Base-by-base conservation (phyloP, 2,329 filamentous ascomycete genomes). In the Elsinoe arachidis region DNA sequence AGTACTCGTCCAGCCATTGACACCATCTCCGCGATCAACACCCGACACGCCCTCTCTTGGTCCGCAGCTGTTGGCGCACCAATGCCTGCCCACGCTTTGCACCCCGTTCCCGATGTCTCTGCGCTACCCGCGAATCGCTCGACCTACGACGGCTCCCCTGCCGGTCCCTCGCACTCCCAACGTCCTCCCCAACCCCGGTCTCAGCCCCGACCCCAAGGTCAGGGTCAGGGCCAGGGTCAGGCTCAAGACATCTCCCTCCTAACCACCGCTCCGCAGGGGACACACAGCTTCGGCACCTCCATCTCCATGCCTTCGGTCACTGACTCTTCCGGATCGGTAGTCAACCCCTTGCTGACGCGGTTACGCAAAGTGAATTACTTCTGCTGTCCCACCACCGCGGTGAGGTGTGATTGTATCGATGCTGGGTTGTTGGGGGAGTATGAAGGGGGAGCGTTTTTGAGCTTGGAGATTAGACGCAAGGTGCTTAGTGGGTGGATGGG, bases 401-500 rank as follows among this genome's bases (percentile, higher is more conserved):
- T 53, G 12, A 38, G 33, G 30, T 53, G 49, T 39, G 34, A 53
- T 39, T 53, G 49, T 12, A 39, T 53, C 19, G 49, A 39, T 37
- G 49, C 49, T n/a, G 34, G 38, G n/a, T 11, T 39, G 34, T 35
- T 53, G 49, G 26, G 49, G 12, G 49, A 53, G 49, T 53, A 53
- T 26, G 34, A 53, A 21, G 49, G 38, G 49, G 49, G 49, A 7
- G 33, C 33, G 34, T 53, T 35, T 26, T 23, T 53, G 49, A n/a
- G 34, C 12, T 26, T 53, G 49, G 49, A 53, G 34, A 53, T 53
- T 26, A 53, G 26, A 14, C 14, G 49, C 2, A 53, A 53, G 49
- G 33, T 38, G 9, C 17, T 53, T 15, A 21, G 34, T 19, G 49
- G 49, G 15, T 53, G 49, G 49, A 35, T 33, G 19, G 49, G 49